Base-by-base conservation (phyloP, 1,284 basidiomycete genomes). In the Mycena sp. region DNA sequence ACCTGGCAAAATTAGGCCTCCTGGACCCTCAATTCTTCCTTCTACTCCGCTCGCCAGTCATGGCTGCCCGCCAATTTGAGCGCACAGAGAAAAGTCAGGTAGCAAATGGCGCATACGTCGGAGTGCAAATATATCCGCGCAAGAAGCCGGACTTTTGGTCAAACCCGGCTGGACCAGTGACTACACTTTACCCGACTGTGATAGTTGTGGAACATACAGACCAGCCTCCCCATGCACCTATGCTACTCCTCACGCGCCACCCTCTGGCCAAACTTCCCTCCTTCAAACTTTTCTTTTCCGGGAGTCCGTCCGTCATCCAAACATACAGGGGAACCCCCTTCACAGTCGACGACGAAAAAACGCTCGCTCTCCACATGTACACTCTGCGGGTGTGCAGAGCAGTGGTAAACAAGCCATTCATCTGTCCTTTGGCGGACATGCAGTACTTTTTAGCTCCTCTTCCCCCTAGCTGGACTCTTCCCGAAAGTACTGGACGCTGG, bases 401-500 rank as follows among this genome's bases (percentile, higher is more conserved):
- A 14, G 77, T 92, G 28, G 77, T 81, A 65, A 93, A 93, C 77
- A 93, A 91, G 69, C 81, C 87, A 1, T 80, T 89, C 41, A 74
- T 78, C 19, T 88, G 86, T 72, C 60, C 80, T 6, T 56, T 80
- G 52, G 82, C 86, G 45, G 77, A 83, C 26, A 83, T 89, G 77
- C 73, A 81, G 7, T 92, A 88, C 69, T 87, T 92, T 68, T 77
- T 91, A 67, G 85, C 87, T 14, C 91, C 91, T 11, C 75, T 92
- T 35, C 71, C 72, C 21, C 14, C 63, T 5, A 61, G 65, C 11
- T 84, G 82, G 82, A 65, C 51, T 44, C 67, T 69, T 57, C 69
- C 74, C 11, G 11, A 40, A 49, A 68, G 65, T 38, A 61, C 69
- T 30, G 61, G 62, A 58, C 69, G 73, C 60, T 74, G 75, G 72